Percentiles rank a stretch among this genome's conserved stretches.
Evolutionary conservation across 1,139 yeast genomes (phyloP).

Genomic region (Debaryomyces fabryi): DNA sequence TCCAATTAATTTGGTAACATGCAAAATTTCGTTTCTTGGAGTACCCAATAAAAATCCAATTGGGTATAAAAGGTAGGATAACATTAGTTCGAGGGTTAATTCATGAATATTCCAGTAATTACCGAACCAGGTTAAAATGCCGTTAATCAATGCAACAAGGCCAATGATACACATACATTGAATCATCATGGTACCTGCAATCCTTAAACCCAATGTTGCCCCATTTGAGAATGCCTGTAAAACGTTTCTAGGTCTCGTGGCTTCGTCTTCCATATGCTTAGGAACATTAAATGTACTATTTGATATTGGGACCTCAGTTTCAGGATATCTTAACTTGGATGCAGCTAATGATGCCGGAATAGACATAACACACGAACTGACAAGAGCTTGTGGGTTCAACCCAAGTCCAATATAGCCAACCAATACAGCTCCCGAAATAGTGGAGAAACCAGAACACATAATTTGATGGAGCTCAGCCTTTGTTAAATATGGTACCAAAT

Average conservation of each 20-base stretch:
- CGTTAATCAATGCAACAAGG: constrained; percentile 60
- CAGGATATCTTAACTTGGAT: constrained; percentile 65
- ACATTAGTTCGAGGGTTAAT: constrained; percentile 58
- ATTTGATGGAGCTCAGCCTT: constrained; percentile 67
- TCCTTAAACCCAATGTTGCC: constrained; percentile 60
- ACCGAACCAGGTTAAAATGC: constrained; percentile 65
- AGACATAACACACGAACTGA: constrained; percentile 71
- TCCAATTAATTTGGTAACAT: constrained; percentile 56
- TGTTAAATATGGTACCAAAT: constrained; percentile 62
- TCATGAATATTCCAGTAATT: constrained; percentile 59
- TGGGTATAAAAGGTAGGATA: constrained; percentile 63
- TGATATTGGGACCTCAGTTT: constrained; percentile 58
- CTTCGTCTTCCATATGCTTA: constrained; percentile 38
- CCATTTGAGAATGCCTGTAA: constrained; percentile 68
- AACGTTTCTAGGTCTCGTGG: constrained; percentile 54
- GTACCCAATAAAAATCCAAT: constrained; percentile 64
- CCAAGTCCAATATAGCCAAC: constrained; percentile 70
- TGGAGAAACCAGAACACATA: constrained; percentile 69
- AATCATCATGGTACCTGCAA: constrained; percentile 63
- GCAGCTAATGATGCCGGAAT: constrained; percentile 69
- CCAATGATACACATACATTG: constrained; percentile 68
- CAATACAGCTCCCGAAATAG: constrained; percentile 67
- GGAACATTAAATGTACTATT: constrained; percentile 53
- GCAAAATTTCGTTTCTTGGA: constrained; percentile 57
- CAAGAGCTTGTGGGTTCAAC: constrained; percentile 63